phyloP scores from a whole-genome alignment of 352 stramenopile genomes.

The Phytopythium ostracodes region DNA sequence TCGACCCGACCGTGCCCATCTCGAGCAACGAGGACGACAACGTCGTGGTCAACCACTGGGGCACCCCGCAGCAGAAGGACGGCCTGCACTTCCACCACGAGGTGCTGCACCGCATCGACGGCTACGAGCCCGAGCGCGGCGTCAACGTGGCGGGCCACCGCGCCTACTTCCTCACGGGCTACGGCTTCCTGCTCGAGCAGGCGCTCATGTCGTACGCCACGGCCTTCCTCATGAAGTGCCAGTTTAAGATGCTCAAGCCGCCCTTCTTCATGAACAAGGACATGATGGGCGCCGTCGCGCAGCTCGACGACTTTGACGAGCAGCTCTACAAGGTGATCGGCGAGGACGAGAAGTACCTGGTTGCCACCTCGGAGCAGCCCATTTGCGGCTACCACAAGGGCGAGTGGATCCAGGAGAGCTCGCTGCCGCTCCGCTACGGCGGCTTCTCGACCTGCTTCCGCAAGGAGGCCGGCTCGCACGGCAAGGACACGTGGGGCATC shows the following conservation, averaged over 20 bases:
- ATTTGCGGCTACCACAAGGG: constrained; percentile 99
- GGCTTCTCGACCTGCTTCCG: constrained; percentile 99
- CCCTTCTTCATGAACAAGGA: constrained; percentile 99
- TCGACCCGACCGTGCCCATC: constrained; percentile 95
- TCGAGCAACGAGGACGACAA: constrained; percentile 97
- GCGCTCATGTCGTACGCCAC: constrained; percentile 99
- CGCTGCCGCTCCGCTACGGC: constrained; percentile 83
- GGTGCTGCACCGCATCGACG: constrained; percentile 97
- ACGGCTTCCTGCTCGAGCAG: constrained; percentile 98
- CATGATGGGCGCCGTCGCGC: constrained; percentile 96
- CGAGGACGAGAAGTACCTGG: constrained; percentile 99
- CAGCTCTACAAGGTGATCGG: constrained; percentile 99
- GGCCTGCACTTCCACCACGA: constrained; percentile 94
- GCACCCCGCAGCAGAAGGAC: constrained; percentile 56
- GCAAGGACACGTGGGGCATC: constrained; percentile 99
- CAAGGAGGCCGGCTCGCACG: constrained; percentile 98
- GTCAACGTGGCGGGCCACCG: constrained; percentile 96
- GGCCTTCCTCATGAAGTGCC: constrained; percentile 92
- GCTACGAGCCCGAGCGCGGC: constrained; percentile 97
- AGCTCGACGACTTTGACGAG: constrained; percentile 99
- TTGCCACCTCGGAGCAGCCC: constrained; percentile 99
- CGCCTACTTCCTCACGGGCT: constrained; percentile 99
- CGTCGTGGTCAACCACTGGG: constrained; percentile 89
- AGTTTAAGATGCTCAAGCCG: constrained; percentile 98
- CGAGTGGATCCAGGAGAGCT: constrained; percentile 85